Conservation (phyloP, 352 stramenopile species). For the Detonula confervacea region DNA sequence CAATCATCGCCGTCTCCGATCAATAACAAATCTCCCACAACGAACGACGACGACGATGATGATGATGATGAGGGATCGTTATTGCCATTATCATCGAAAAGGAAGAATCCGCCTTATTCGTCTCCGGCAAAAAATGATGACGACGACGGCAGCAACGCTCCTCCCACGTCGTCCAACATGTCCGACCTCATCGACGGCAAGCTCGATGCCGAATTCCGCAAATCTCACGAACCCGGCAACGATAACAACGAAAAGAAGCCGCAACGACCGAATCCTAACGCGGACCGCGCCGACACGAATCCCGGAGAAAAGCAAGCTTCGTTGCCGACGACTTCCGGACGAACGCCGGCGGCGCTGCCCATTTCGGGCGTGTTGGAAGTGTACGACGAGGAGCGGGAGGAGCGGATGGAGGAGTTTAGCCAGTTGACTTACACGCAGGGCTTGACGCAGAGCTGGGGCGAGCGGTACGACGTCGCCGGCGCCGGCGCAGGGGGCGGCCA, state of each 20-base stretch:
- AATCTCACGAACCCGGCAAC: slow-evolving; percentile 42
- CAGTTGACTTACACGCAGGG: too few relatives aligned
- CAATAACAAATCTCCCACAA: neutral
- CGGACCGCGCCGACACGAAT: too few relatives aligned
- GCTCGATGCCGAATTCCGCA: slow-evolving; percentile 14
- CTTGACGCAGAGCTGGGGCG: too few relatives aligned
- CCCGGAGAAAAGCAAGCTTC: slow-evolving; percentile 6
- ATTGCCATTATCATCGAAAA: neutral
- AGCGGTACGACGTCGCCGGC: too few relatives aligned
- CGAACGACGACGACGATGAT: neutral
- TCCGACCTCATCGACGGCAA: neutral
- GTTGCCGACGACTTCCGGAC: too few relatives aligned
- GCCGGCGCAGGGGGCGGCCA: too few relatives aligned
- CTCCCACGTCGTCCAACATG: neutral
- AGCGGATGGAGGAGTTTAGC: too few relatives aligned
- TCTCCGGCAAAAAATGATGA: neutral
- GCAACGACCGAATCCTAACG: too few relatives aligned
- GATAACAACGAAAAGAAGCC: slow-evolving; percentile 9
- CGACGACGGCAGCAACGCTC: neutral
- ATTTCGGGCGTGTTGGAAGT: too few relatives aligned
- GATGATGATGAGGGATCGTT: neutral
- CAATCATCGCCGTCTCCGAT: neutral
- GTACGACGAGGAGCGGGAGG: too few relatives aligned
- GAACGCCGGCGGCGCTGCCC: too few relatives aligned
- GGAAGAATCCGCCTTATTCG: neutral